Conservation (phyloP, 2,329 filamentous ascomycete genomes). For the Aspergillus fijiensis region DNA sequence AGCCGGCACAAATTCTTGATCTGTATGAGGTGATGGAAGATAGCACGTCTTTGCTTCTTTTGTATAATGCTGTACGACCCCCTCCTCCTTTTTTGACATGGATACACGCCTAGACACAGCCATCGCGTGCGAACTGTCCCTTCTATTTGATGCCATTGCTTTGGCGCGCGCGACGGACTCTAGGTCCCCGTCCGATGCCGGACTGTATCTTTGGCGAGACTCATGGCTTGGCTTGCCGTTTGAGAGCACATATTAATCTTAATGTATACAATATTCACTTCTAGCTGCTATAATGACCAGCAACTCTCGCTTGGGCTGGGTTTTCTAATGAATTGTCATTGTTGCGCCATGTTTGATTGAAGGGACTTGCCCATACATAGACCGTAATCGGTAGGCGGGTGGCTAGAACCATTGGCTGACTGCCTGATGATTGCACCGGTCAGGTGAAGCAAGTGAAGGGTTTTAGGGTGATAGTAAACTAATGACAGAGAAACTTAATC, state of each 20-base stretch:
- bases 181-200: not conserved
- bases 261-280: conserved; percentile 8
- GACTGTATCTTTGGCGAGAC: not conserved
- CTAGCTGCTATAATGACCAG: conserved; percentile 3
- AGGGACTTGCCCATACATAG: not conserved
- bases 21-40: not conserved
- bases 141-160: not conserved
- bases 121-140: not conserved
- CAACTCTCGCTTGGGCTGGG: not conserved
- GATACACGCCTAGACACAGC: not conserved
- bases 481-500: not conserved
- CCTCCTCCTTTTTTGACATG: not conserved
- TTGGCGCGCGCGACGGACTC: not conserved
- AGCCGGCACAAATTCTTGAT: not conserved
- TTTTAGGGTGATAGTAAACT: not conserved
- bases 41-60: not conserved
- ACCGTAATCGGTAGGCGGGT: not conserved
- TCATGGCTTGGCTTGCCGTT: not conserved
- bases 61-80: not conserved
- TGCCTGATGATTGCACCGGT: not conserved
- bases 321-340: not conserved
- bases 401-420: not conserved
- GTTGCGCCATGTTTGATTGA: not conserved
- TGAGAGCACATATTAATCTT: conserved; percentile 4
- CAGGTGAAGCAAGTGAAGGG: not conserved